phyloP scores from a whole-genome alignment of 2,329 filamentous ascomycete species.

The Fusarium buharicum region DNA sequence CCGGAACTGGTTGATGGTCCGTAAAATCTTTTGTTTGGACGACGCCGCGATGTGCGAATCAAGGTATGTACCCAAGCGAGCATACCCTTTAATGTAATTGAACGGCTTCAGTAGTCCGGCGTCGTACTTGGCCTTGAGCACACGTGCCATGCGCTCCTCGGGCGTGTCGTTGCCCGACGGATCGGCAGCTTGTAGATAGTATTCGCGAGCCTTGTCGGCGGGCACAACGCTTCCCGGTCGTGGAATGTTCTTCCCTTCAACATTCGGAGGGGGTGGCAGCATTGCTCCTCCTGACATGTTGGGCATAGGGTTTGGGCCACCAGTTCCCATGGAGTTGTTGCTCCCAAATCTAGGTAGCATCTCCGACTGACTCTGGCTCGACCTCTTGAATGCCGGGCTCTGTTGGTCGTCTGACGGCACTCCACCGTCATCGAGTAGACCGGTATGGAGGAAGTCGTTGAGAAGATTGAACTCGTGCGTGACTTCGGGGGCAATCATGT shows the following conservation, averaged over 20 bases:
- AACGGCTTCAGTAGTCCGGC: constrained; percentile 95
- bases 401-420: constrained; percentile 75
- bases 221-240: constrained; percentile 70
- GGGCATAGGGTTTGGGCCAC: constrained; percentile 38
- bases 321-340: constrained; percentile 48
- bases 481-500: constrained; percentile 92
- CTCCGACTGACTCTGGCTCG: constrained; percentile 57
- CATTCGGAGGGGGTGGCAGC: constrained; percentile 58
- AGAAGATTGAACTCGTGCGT: constrained; percentile 96
- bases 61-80: constrained; percentile 88
- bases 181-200: constrained; percentile 96
- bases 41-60: constrained; percentile 84
- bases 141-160: constrained; percentile 93
- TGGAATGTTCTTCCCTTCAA: constrained; percentile 65
- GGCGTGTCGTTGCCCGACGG: constrained; percentile 86
- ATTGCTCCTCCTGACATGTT: constrained; percentile 53
- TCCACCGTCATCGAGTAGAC: constrained; percentile 84
- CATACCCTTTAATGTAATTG: constrained; percentile 98
- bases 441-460: constrained; percentile 95
- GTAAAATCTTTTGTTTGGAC: constrained; percentile 89
- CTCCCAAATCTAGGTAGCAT: constrained; percentile 62
- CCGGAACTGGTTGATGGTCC: constrained; percentile 90
- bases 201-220: constrained; percentile 82
- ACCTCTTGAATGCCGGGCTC: constrained; percentile 55
- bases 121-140: constrained; percentile 95